A percentile compares a stretch with the other conserved stretches of the same genome.
Evolutionary conservation across 2,329 filamentous ascomycete species (phyloP).

Genomic region (Geosmithia morbida): DNA sequence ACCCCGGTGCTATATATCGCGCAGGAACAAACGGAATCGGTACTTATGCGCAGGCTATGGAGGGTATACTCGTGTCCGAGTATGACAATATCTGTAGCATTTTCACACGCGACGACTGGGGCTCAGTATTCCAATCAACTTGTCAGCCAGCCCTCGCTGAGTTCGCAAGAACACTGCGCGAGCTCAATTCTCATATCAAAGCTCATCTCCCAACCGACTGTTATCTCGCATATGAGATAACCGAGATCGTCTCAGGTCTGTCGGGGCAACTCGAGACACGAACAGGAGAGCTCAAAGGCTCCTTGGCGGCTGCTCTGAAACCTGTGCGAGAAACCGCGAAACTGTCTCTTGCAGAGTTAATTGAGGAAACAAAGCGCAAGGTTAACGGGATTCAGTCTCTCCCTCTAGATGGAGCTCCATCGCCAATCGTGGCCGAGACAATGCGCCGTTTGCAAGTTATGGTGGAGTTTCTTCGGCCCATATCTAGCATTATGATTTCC

Average conservation of each 20-base stretch:
- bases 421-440: conserved; percentile 67
- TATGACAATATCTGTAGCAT: conserved; percentile 83
- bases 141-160: conserved; percentile 68
- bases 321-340: conserved; percentile 89
- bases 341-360: conserved; percentile 63
- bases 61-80: conserved; percentile 76
- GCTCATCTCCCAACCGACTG: conserved; percentile 79
- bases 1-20: conserved; percentile 70
- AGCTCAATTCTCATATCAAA: conserved; percentile 83
- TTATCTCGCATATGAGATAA: conserved; percentile 88
- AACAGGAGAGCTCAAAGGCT: conserved; percentile 72
- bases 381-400: conserved; percentile 51
- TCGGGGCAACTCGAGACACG: conserved; percentile 67
- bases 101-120: conserved; percentile 77
- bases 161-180: conserved; percentile 71
- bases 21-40: conserved; percentile 84
- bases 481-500: conserved; percentile 83
- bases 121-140: conserved; percentile 61
- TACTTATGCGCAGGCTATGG: conserved; percentile 75
- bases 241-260: conserved; percentile 72
- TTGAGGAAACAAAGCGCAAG: conserved; percentile 69
- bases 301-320: conserved; percentile 73
- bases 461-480: conserved; percentile 71
- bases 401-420: conserved; percentile 62
- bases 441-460: conserved; percentile 79